Evolutionary conservation across 2,329 filamentous ascomycete species (phyloP).

Genomic region (Colletotrichum tofieldiae): DNA sequence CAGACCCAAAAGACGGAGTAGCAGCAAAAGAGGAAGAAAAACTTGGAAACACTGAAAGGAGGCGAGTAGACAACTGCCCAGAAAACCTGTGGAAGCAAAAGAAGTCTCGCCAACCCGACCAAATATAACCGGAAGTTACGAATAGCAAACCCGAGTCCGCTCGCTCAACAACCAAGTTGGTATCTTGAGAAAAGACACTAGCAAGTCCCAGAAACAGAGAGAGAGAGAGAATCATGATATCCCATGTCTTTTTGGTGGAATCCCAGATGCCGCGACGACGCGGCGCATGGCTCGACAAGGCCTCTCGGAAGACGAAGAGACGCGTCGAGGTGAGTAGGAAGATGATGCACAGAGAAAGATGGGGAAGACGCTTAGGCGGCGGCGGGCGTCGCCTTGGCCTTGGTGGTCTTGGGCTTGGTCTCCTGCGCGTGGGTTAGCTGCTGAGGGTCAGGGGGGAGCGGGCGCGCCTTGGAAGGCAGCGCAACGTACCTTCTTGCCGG

Average conservation of each 20-base stretch:
- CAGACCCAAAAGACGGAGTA: neutral
- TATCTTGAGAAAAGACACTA: conserved; percentile 38
- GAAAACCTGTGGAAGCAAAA: neutral
- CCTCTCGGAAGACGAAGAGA: neutral
- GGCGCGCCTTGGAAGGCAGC: neutral
- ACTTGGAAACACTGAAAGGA: neutral
- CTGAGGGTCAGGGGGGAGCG: neutral
- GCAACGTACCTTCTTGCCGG: conserved; percentile 37
- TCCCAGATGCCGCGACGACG: neutral
- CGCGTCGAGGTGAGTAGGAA: neutral
- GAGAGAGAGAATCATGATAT: neutral
- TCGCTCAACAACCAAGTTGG: conserved; percentile 36
- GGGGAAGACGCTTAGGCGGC: conserved; percentile 4
- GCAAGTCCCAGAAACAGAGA: conserved; percentile 9
- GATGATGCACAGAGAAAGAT: neutral
- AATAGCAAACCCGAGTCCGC: conserved; percentile 19
- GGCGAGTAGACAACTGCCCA: neutral
- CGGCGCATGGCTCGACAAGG: neutral
- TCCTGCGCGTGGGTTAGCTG: conserved; percentile 17
- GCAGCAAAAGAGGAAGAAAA: neutral
- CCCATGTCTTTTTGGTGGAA: neutral
- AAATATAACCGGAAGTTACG: conserved; percentile 4
- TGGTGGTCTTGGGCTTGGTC: conserved; percentile 42
- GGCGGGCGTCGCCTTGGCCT: conserved; percentile 28
- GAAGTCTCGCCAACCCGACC: neutral